A percentile compares a stretch with the other conserved stretches of the same genome.
Conservation (phyloP, 2,329 filamentous ascomycete species). For the Claviceps humidiphila region DNA sequence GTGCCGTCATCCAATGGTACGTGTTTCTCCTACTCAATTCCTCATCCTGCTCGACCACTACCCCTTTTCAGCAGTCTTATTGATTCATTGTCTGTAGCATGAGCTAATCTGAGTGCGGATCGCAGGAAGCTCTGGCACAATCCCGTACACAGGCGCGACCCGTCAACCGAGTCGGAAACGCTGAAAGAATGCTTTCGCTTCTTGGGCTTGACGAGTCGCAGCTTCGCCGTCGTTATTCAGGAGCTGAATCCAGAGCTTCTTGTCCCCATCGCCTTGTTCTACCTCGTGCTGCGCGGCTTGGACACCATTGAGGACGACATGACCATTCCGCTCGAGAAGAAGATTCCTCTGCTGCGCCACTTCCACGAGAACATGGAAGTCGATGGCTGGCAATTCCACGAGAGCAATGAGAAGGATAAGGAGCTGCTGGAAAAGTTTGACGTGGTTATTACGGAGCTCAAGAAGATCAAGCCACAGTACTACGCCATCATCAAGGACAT, state of each 20-base stretch:
- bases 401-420: constrained; percentile 87
- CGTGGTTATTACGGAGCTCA: constrained; percentile 72
- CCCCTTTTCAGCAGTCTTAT: neutral
- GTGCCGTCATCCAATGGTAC: constrained; percentile 74
- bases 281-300: constrained; percentile 78
- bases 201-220: constrained; percentile 79
- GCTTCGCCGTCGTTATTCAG: constrained; percentile 85
- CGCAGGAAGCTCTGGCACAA: constrained; percentile 93
- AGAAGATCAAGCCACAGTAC: constrained; percentile 76
- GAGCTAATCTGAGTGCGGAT: neutral
- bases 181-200: constrained; percentile 76
- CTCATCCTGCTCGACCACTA: neutral
- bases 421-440: constrained; percentile 89
- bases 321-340: constrained; percentile 67
- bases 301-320: constrained; percentile 99
- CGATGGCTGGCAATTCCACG: constrained; percentile 83
- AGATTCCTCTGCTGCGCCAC: constrained; percentile 72
- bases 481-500: constrained; percentile 83
- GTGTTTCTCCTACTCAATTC: constrained; percentile 25
- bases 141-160: constrained; percentile 73
- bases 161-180: constrained; percentile 58
- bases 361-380: constrained; percentile 69
- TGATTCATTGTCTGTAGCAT: neutral
- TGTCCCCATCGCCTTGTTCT: constrained; percentile 81
- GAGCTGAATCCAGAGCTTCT: constrained; percentile 92